Evolutionary conservation across 2,329 filamentous ascomycete species (phyloP), one percentile per base, ranked within the genome.

Genomic region (Chrysosporium queenslandicum): DNA sequence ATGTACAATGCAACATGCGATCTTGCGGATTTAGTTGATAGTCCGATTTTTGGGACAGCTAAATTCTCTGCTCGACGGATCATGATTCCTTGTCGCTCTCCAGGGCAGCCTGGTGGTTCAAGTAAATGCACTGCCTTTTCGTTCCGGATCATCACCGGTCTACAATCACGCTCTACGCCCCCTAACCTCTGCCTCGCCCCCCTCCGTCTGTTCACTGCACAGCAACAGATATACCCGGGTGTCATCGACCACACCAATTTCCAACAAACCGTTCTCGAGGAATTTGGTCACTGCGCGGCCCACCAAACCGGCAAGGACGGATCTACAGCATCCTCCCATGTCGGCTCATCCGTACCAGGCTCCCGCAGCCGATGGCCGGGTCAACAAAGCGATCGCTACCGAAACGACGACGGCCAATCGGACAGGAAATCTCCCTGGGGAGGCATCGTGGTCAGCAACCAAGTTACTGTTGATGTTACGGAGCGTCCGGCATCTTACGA

Each of bases 161-260:
- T 86, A 25, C 79, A 85, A 57, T 72, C 74, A 14, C 74, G 72
- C 30, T 64, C 78, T 7, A 68, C 70, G 2, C 74, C 75, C 20
- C 68, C 75, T 1, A 73, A 74, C 25, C 77, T 79, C 60, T 72
- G 76, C 52, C 83, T 84, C 57, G 72, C 77, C 1, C 81, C 83
- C 0, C 68, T 86, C 27, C 76, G 69, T 41, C 80, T 86, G 58
- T 86, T 86, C 70, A 81, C 79, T 58, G 71, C 77, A 6, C 81
- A 82, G 53, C 84, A 87, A 64, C 76, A 83, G 56, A 74, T 79
- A 0, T 77, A 81, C 58, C 71, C 74, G 25, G 74, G 73, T 54
- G 72, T 75, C 29, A 68, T 73, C 0, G 77, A 80, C 57, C 75
- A 81, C 41, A 73, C 78, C 3, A 75, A 74, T 2, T 86, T 87